Base-by-base conservation (phyloP, 208 protist species). In the Leishmania tarentolae region DNA sequence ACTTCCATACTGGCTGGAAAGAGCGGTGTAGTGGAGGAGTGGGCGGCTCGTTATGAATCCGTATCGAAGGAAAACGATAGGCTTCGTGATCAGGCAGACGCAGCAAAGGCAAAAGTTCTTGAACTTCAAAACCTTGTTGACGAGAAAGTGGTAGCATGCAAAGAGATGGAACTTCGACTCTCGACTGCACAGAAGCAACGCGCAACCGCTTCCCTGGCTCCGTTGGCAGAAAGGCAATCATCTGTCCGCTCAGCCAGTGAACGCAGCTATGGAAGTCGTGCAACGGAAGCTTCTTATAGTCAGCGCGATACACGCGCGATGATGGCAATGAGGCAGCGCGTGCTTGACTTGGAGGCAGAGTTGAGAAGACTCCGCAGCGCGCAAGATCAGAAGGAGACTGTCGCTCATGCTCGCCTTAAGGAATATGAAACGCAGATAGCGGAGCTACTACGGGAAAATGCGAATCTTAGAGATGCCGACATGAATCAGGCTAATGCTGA, bases 91-190 rank as follows among this genome's bases (percentile, higher is more conserved):
- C 76, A 92, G 75, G 78, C 89, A 35, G 88, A 83, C 31, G 73
- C 79, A 47, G 86, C 76, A 57, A 93, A 84, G 46, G 80, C 50
- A 31, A 87, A 84, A 46, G 78, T 89, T 78, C 69, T 82, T 35
- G 71, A 83, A 63, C 69, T 90, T 77, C 84, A 90, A 72, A 87
- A 72, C 24, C 57, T 57, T 31, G 56, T 74, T 40, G 89, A 90
- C 65, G 89, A 87, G 57, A 91, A 80, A 79, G 70, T 86, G 37
- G 59, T 95, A 61, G 70, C 68, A 63, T 87, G 86, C 63, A 88
- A 91, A 50, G 90, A 95, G 57, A 56, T 91, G 66, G 89, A 95
- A 75, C 80, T 90, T 1, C 72, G 82, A 66, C 44, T 95, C 7
- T 81, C 83, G 24, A 76, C 88, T 47, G 46, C 80, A 8, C 79